phyloP scores from a whole-genome alignment of 768 basidiomycete species.

The Leccinum ochraceum region DNA sequence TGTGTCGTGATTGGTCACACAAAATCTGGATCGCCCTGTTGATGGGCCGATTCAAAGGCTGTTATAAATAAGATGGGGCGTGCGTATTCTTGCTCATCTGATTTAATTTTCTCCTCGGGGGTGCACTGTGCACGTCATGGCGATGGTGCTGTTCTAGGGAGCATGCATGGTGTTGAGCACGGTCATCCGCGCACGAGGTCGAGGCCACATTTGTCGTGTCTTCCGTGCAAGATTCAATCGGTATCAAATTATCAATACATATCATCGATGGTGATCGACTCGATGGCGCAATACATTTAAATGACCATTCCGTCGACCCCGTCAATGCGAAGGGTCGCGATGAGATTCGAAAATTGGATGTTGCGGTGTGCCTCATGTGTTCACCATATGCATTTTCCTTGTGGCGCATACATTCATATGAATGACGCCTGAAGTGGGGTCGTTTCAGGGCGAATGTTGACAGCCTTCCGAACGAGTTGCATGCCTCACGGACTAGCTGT shows the following conservation, averaged over 20 bases:
- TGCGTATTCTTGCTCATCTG: not conserved
- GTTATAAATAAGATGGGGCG: not conserved
- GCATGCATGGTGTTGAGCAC: not conserved
- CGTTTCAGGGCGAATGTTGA: not conserved
- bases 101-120: not conserved
- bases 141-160: not conserved
- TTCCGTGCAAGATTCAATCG: not conserved
- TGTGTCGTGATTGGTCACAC: not conserved
- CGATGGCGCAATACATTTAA: constrained; percentile 1
- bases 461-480: not conserved
- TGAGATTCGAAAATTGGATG: not conserved
- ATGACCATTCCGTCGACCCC: not conserved
- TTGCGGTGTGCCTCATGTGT: not conserved
- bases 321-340: not conserved
- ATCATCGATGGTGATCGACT: constrained; percentile 6
- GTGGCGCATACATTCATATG: not conserved
- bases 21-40: not conserved
- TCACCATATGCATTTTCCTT: not conserved
- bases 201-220: not conserved
- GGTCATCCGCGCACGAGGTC: constrained; percentile 6
- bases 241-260: not conserved
- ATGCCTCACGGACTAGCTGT: not conserved
- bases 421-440: not conserved
- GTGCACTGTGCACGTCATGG: not conserved
- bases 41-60: not conserved